Conservation (phyloP, 1,139 yeast species). For the Keqinozyma sinolaborantium region DNA sequence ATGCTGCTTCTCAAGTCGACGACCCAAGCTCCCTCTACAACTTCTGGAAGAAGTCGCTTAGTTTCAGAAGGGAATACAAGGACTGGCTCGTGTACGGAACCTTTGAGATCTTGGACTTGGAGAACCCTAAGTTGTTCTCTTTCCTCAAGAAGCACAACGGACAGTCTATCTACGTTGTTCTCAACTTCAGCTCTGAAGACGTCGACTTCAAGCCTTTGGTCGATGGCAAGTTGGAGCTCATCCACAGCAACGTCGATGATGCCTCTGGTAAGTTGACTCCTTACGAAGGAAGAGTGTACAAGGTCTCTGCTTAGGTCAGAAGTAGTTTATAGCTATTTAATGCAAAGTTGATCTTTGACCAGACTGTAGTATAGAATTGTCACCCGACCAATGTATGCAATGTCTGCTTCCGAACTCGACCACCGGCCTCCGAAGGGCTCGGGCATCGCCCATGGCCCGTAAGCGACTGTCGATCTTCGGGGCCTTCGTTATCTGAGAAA, state of each 20-base stretch:
- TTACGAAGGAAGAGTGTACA: conserved; percentile 38
- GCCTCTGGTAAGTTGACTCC: conserved; percentile 24
- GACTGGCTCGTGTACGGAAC: conserved; percentile 47
- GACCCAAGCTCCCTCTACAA: conserved; percentile 46
- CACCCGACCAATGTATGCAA: too few species aligned
- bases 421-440: too few species aligned
- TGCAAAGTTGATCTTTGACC: too few species aligned
- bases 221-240: conserved; percentile 24
- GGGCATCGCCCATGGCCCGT: too few species aligned
- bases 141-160: conserved; percentile 8
- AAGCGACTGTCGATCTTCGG: too few species aligned
- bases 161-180: conserved; percentile 33
- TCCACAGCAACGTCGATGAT: conserved; percentile 23
- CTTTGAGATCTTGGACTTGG: conserved; percentile 30
- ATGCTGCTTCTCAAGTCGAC: conserved; percentile 44
- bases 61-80: conserved; percentile 41
- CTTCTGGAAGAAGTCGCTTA: conserved; percentile 44
- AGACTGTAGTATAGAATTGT: too few species aligned
- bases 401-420: too few species aligned
- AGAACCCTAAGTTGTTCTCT: conserved; percentile 8
- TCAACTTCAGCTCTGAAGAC: conserved; percentile 41
- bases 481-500: too few species aligned
- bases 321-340: too few species aligned
- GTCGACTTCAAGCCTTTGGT: conserved; percentile 25
- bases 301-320: conserved; percentile 7